Base-by-base conservation (phyloP, 2,329 filamentous ascomycete genomes). In the Salinomyces thailandicus region DNA sequence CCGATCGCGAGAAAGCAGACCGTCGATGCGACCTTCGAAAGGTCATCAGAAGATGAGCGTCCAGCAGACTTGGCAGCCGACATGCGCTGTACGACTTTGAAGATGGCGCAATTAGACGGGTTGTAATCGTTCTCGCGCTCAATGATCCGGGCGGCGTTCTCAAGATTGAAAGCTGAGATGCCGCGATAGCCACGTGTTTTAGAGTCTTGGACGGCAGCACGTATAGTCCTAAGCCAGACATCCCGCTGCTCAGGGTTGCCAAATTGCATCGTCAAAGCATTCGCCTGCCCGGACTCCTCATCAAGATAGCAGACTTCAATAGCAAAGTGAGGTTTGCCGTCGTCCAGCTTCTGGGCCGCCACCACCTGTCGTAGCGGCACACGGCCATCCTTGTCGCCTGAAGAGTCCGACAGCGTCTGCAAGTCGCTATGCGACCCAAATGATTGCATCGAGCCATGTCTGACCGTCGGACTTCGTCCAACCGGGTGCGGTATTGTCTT, bases 1-100 rank as follows among this genome's bases (percentile, higher is more conserved):
- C 79, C 79, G 52, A 84, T 69, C 5, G 73, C 78, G 43, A 84
- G 66, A 52, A 81, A 81, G 57, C 74, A 81, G 16, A 80, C 71
- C 7, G 71, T 75, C 7, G 77, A 75, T 26, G 71, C 70, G 18
- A 77, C 59, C 50, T 81, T 82, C 33, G 74, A 68, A 29, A 82
- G 56, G 47, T 83, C 79, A 41, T 83, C 79, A 12, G 72, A 71
- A 5, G 79, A 79, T 3, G 75, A 69, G 36, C 72, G 64, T 20
- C 66, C 63, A 19, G 63, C 61, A 13, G 67, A 63, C 57, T 78
- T 79, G 13, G 46, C 37, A 45, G 66, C 64, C 9, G 67, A 60
- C n/a, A 72, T 67, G 43, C 78, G 71, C 50, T 79, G 73, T 17
- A 81, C 75, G 6, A 81, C 77, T 42, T 77, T 75, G 61, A 79